Evolutionary conservation across 2,329 filamentous ascomycete genomes (phyloP), one percentile per base, ranked within the genome.

Genomic region (Curvularia hawaiiensis): DNA sequence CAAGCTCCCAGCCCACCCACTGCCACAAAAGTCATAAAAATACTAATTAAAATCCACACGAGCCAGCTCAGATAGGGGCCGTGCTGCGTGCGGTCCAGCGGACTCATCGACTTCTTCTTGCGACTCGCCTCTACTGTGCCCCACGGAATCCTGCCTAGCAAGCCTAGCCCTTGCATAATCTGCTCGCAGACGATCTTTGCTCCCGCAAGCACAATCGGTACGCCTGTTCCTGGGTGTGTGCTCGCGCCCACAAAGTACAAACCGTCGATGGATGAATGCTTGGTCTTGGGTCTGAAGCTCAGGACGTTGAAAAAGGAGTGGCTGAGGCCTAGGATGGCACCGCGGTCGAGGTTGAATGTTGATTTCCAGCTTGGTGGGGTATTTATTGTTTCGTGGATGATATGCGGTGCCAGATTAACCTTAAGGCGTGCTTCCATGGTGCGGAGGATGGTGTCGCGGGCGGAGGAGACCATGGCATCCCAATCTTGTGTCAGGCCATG

Each of bases 261-360:
- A 3, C 79, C 78, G 12, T 77, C 63, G 18, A 88, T 77, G 5
- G 78, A 79, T 4, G 76, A 65, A 31, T 88, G 79, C 61, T 79
- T 78, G 0, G 86, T 89, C 40, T 80, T 79, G 0, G 88, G 88
- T 1, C 88, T 79, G 78, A 90, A 90, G 33, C 82, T 82, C 0
- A 90, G 80, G 14, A 90, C 87, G 68, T 90, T 90, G 79, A 90
- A 90, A 78, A 92, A 91, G 30, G 83, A 85, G 76, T 92, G 89
- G 18, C 83, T 86, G 0, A 92, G 78, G 0, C 89, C 90, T 0
- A 92, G 81, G 54, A 92, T 92, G 1, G 88, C 88, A 14, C 90
- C 90, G 69, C 87, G 86, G 75, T 91, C 88, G 30, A 92, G 84
- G 70, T 92, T 92, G 80, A 91, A 92, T 49, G 80, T 83, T 16